Evolutionary conservation across 2,329 filamentous ascomycete genomes (phyloP), one percentile per base, ranked within the genome.

Genomic region (Aspergillus pseudotamarii): DNA sequence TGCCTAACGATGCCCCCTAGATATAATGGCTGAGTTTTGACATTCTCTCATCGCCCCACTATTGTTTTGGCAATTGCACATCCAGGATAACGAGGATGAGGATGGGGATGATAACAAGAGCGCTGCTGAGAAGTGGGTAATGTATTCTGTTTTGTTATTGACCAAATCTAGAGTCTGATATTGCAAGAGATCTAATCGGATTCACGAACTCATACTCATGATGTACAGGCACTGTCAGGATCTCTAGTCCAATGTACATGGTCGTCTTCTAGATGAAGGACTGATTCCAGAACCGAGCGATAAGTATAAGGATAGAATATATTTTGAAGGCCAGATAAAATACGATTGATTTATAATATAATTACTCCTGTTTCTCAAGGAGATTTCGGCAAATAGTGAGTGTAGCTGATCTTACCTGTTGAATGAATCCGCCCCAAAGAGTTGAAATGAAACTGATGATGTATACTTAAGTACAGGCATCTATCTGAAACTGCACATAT

Each of bases 401-500:
- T 41, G 16, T 48, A 48, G 21, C 23, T 26, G 45, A 26, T 26
- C 16, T 14, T 19, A 14, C 21, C 12, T 28, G 14, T 23, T 48
- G 14, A 2, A 26, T n/a, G 10, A n/a, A n/a, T 32, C 14, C 2
- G 12, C 14, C 14, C n/a, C 26, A 32, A 51, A 51, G 8, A 32
- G 28, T 19, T 51, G 14, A 19, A 51, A 34, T 32, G 48, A n/a
- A n/a, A 11, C 19, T 11, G 28, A 34, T 21, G 10, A 51, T 23
- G 23, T 50, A 16, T 28, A 10, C 6, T 9, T 32, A 50, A 36
- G 34, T 36, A 16, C 19, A 16, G 19, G 6, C 14, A 51, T 51
- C 48, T 51, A 51, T 51, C 48, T 51, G 48, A 51, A 51, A 51
- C 48, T 28, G n/a, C 48, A 11, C 28, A n/a, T 51, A n/a, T 51